Base-by-base conservation (phyloP, 2,329 filamentous ascomycete genomes). In the Nannizziopsis barbatae region DNA sequence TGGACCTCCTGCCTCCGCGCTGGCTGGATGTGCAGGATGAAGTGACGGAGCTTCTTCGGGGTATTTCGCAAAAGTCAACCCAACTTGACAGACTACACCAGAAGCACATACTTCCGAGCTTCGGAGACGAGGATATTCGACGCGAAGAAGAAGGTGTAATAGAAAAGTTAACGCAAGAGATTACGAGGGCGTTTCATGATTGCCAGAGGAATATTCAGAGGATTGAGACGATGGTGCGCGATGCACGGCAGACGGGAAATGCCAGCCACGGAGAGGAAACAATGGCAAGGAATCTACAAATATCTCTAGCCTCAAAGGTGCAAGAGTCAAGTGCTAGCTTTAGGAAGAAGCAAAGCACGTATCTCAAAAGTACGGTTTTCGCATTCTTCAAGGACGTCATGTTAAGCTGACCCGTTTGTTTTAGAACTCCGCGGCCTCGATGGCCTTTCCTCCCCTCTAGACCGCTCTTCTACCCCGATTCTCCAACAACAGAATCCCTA, bases 1-100 rank as follows among this genome's bases (percentile, higher is more conserved):
- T 98, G 92, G 90, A 96, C 67, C 72, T 95, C 35, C 75, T 98
- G 14, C 92, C 92, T 18, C 92, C 92, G 46, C 82, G 92, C 52
- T 98, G 92, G 92, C 84, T 90, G 50, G 92, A 98, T 62, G 76
- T 95, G 51, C 89, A 89, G 60, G 92, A 96, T 63, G 88, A 96
- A 63, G 87, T 98, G 52, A 82, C 84, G 27, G 87, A 95, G 51
- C 71, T 86, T 37, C 77, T 98, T 8, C 76, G 79, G 52, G 80
- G 85, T 50, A 86, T 96, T 56, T 83, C 86, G 45, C 81, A 79
- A 52, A 87, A 93, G 69, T 85, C 87, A 56, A 81, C 86, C 58
- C 81, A 81, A 58, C 76, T 98, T 30, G 92, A 96, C 62, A 86
- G 89, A 62, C 73, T 98, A 53, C 92, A 98, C 65, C 88, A 95